These are phyloP conservation scores for Xylaria palmicola DNA, from an alignment of 495 filamentous ascomycete genomes.

Conservation along the genomic window DNA sequence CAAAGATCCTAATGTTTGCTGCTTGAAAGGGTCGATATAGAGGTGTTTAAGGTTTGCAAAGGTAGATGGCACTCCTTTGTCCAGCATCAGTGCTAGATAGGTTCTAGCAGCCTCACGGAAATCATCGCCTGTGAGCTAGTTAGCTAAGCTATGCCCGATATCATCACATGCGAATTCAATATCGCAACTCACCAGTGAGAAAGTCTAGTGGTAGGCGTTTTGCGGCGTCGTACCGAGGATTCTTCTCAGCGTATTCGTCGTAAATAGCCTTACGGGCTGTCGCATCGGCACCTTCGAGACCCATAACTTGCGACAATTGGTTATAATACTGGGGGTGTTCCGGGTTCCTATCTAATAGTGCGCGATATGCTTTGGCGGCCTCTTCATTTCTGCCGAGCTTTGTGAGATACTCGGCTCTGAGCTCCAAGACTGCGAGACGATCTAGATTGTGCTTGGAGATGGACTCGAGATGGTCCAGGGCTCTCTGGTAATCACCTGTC, in stretches of 20 bases:
- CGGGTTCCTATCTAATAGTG: conserved; percentile 79
- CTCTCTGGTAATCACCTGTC: conserved; percentile 70
- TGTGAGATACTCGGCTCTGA: conserved; percentile 80
- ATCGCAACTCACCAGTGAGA: conserved; percentile 59
- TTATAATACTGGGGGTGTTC: conserved; percentile 87
- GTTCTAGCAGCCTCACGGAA: conserved; percentile 76
- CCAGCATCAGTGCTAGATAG: conserved; percentile 84
- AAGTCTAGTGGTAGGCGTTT: conserved; percentile 87
- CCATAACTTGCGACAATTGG: conserved; percentile 67
- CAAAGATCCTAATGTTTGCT: conserved; percentile 67
- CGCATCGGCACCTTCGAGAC: conserved; percentile 59
- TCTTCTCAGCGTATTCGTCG: conserved; percentile 75
- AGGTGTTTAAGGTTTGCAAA: conserved; percentile 95
- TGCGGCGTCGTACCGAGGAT: conserved; percentile 80
- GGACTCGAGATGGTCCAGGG: conserved; percentile 81
- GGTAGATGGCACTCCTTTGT: conserved; percentile 93
- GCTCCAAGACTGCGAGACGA: conserved; percentile 84
- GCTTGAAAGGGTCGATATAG: conserved; percentile 75
- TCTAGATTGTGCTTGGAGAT: conserved; percentile 77
- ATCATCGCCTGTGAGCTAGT: conserved; percentile 57
- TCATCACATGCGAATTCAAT: background rate
- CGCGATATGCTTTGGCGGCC: conserved; percentile 76
- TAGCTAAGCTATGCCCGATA: background rate
- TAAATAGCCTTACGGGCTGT: conserved; percentile 68
- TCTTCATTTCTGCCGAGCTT: conserved; percentile 76